phyloP scores from a whole-genome alignment of 208 protist genomes.

The Sergeia podlipaevii region DNA sequence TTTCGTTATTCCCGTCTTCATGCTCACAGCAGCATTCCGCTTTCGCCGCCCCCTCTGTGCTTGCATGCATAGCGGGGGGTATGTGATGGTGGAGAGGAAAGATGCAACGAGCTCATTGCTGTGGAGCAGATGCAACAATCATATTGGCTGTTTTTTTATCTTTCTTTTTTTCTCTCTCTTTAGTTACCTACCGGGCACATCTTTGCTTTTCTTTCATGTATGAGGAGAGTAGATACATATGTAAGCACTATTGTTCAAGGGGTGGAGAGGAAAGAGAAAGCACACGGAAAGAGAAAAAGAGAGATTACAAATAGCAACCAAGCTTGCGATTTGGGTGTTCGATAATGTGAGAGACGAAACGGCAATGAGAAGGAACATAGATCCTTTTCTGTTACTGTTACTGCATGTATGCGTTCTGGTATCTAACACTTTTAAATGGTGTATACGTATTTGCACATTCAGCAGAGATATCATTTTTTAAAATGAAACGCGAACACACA shows the following conservation, averaged over 20 bases:
- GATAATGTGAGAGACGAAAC: not conserved
- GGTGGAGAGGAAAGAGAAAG: not conserved
- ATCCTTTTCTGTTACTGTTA: too few species aligned
- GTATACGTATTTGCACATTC: too few species aligned
- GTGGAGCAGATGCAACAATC: too few species aligned
- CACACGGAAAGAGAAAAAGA: too few species aligned
- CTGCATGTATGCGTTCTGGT: too few species aligned
- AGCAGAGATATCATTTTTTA: too few species aligned
- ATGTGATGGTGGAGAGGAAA: too few species aligned
- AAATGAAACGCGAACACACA: too few species aligned
- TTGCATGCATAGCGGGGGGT: too few species aligned
- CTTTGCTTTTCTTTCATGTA: conserved; percentile 3
- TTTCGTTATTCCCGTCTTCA: conserved; percentile 1
- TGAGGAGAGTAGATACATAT: not conserved
- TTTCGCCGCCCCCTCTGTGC: not conserved
- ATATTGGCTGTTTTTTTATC: conserved; percentile 2
- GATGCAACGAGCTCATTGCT: too few species aligned
- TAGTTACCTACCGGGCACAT: not conserved
- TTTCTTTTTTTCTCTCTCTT: conserved; percentile 14
- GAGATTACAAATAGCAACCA: too few species aligned
- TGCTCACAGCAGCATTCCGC: not conserved
- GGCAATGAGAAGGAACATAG: not conserved
- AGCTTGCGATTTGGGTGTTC: not conserved
- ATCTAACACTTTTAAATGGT: too few species aligned
- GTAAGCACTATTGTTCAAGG: conserved; percentile 1